phyloP scores from a whole-genome alignment of 2,329 filamentous ascomycete species.

The Leptographium lundbergii region DNA sequence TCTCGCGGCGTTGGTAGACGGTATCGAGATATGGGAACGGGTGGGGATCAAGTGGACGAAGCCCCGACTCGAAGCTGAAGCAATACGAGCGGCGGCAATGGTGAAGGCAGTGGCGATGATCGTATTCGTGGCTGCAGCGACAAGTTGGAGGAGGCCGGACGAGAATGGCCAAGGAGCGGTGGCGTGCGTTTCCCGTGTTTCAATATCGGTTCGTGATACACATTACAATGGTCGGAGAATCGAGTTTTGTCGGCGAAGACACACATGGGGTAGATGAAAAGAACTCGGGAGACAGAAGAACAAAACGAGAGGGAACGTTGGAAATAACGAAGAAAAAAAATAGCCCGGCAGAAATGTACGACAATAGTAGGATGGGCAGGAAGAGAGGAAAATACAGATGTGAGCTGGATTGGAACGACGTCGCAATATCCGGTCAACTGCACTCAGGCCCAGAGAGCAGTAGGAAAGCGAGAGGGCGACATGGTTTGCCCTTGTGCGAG shows the following conservation, averaged over 20 bases:
- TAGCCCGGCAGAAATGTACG: neutral
- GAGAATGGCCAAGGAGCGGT: neutral
- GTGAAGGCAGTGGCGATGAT: neutral
- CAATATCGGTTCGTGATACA: neutral
- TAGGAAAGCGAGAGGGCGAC: neutral
- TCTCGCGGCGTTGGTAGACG: neutral
- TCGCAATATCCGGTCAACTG: neutral
- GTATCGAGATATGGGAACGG: neutral
- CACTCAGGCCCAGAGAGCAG: neutral
- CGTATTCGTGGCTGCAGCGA: neutral
- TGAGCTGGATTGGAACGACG: neutral
- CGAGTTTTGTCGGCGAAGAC: neutral
- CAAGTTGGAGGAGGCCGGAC: neutral
- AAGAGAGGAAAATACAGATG: neutral
- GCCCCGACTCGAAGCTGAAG: neutral
- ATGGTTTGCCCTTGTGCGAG: neutral
- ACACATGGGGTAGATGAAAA: neutral
- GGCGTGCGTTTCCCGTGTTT: constrained; percentile 1
- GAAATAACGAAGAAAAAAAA: neutral
- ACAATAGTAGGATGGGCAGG: neutral
- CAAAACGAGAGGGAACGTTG: no score
- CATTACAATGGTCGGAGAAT: neutral
- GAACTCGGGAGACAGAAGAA: no score
- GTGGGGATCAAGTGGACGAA: neutral
- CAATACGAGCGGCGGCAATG: neutral